Base-by-base conservation (phyloP, 805 yeast species). In the Metschnikowia koreensis region DNA sequence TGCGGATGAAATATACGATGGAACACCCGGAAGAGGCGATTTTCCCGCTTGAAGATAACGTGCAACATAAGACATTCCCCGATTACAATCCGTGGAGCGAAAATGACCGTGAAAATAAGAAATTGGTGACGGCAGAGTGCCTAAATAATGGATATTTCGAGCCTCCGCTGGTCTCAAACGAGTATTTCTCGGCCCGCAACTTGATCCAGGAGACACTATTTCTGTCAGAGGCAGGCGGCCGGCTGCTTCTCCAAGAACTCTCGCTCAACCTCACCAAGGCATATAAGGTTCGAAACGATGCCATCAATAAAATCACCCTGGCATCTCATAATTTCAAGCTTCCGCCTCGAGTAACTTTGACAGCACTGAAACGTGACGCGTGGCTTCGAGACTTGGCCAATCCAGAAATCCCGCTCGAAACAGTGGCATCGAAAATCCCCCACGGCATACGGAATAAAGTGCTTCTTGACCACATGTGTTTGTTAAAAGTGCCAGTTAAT, bases 311-410 rank as follows among this genome's bases (percentile, higher is more conserved):
- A 53, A 70, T 74, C 51, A 58, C 60, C 41, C 59, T 46, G 47
- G 66, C 61, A n/a, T 63, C 73, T 26, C 69, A 71, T 46, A 65
- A 61, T 6, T 89, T 83, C 70, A 84, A 81, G 56, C 88, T 93
- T 6, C 96, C 96, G 0, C 92, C 96, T 11, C 74, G 97, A 56
- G 96, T 93, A 28, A 93, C 97, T 0, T 68, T 93, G 31, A 92
- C 97, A 0, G 96, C 92, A 53, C 86, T 84, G 62, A 88, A 89
- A 64, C 79, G 86, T 52, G 97, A 89, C 54, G 74, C 83, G 2
- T 93, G 99, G 99, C 72, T 93, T 44, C 79, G 79, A 47, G 96
- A 90, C 61, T 74, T 93, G 47, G 89, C 94, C 3, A 77, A 87
- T 47, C 79, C 86, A 0, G 68, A 73, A 16, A 76, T 86, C 0